phyloP scores from a whole-genome alignment of 306 rosid species.

The Dryas alaskensis region DNA sequence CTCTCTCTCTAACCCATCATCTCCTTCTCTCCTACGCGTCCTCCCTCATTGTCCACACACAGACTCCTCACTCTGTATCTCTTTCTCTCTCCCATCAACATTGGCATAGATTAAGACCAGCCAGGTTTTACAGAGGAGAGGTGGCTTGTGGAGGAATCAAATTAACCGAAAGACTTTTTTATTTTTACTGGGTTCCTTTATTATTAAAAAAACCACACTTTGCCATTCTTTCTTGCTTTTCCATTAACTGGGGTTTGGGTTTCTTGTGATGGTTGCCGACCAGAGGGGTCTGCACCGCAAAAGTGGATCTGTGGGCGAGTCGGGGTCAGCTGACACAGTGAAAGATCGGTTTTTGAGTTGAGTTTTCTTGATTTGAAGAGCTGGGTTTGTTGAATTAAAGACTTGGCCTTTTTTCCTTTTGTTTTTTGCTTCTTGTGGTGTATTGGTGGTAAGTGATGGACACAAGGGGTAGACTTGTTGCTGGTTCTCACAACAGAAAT shows the following conservation, averaged over 20 bases:
- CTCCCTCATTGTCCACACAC: slow-evolving; percentile 32
- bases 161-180: not conserved
- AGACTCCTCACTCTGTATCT: slow-evolving; percentile 16
- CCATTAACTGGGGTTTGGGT: not conserved
- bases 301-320: no score
- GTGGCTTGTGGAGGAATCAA: slow-evolving; percentile 46
- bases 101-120: slow-evolving; percentile 45
- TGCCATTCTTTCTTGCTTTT: no score
- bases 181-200: not conserved
- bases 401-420: not conserved
- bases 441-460: slow-evolving; percentile 46
- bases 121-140: slow-evolving; percentile 29
- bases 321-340: not conserved
- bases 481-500: slow-evolving; percentile 97
- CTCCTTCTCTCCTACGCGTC: slow-evolving; percentile 81
- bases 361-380: slow-evolving; percentile 29
- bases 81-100: slow-evolving; percentile 10
- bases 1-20: not conserved
- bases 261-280: not conserved
- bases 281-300: not conserved
- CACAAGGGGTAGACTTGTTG: slow-evolving; percentile 86
- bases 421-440: not conserved
- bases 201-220: no score
- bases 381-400: slow-evolving; percentile 18
- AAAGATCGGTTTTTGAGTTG: slow-evolving; percentile 33